Percentiles rank a stretch among this genome's conserved stretches.
phyloP scores from a whole-genome alignment of 176 grass and related monocot genomes.

The Thinopyrum elongatum region DNA sequence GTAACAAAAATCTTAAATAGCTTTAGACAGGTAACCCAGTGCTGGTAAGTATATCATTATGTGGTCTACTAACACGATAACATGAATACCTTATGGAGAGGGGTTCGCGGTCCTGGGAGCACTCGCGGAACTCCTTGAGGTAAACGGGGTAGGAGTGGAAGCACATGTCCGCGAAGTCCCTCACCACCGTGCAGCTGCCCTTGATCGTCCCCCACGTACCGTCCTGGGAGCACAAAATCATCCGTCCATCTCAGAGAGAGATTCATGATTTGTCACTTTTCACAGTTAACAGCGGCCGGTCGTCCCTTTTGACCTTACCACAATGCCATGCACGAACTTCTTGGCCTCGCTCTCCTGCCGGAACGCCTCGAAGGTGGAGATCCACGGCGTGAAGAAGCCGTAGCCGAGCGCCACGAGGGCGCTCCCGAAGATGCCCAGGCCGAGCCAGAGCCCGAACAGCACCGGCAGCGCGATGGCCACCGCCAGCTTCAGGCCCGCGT shows the following conservation, averaged over 20 bases:
- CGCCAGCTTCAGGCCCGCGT: slow-evolving; percentile 61
- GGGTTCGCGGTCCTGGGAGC: slow-evolving; percentile 42
- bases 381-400: slow-evolving; percentile 90
- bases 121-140: slow-evolving; percentile 75
- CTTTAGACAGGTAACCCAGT: background rate
- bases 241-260: background rate
- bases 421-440: slow-evolving; percentile 71
- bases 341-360: slow-evolving; percentile 66
- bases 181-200: slow-evolving; percentile 91
- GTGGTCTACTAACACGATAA: no score
- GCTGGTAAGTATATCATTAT: no score
- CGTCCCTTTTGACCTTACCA: slow-evolving; percentile 37
- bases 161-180: slow-evolving; percentile 86
- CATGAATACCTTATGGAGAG: slow-evolving; percentile 66
- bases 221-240: slow-evolving; percentile 54
- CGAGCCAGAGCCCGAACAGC: slow-evolving; percentile 75
- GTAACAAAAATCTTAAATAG: background rate
- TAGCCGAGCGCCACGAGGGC: slow-evolving; percentile 77
- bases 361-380: slow-evolving; percentile 98
- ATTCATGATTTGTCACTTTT: background rate
- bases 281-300: background rate
- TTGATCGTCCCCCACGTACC: slow-evolving; percentile 95
- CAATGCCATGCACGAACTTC: slow-evolving; percentile 71
- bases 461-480: slow-evolving; percentile 66
- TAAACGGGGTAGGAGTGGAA: slow-evolving; percentile 72